Base-by-base conservation (phyloP, 805 yeast genomes). In the Candida corydali region DNA sequence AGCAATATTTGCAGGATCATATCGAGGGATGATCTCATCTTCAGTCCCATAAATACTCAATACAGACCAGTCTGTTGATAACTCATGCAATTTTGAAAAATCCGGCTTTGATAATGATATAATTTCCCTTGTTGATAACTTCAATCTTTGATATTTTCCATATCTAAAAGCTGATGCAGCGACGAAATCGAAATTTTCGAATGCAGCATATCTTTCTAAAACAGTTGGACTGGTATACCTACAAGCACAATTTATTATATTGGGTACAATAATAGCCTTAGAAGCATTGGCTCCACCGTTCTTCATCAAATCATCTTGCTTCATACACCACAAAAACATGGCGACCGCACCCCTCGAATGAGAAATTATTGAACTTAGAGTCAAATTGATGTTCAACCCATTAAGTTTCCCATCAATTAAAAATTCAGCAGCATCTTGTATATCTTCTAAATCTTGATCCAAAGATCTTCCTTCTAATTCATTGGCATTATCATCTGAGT, bases 261-360 rank as follows among this genome's bases (percentile, higher is more conserved):
- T 71, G 1, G 89, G 88, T 2, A 84, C 76, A n/a, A 65, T 49
- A 8, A 63, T 57, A 11, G 66, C 72, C 6, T 52, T 44, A 3
- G 63, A 38, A 20, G 8, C 23, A 8, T 56, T 49, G n/a, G n/a
- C n/a, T n/a, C n/a, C n/a, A 3, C 52, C 59, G 26, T 47, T 38
- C 2, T 57, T 58, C 10, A 58, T 38, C 17, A 65, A 59, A 9
- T 44, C 29, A 41, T 72, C 69, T 39, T 74, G 75, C 26, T 57
- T 39, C 23, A 75, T 41, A 3, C 82, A 81, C 84, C 89, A 89
- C 38, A 74, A 62, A 49, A 86, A 80, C 80, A 80, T 77, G 4
- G 89, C 80, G 18, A 83, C 72, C 3, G 76, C 70, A 8, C 95
- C 96, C 40, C 96, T 67, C 0, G 95, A 86, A 56, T 89, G 97